A percentile compares a stretch with the other conserved stretches of the same genome.
Conservation (phyloP, 192 early-diverging fungal genomes). For the Coemansia sp. region DNA sequence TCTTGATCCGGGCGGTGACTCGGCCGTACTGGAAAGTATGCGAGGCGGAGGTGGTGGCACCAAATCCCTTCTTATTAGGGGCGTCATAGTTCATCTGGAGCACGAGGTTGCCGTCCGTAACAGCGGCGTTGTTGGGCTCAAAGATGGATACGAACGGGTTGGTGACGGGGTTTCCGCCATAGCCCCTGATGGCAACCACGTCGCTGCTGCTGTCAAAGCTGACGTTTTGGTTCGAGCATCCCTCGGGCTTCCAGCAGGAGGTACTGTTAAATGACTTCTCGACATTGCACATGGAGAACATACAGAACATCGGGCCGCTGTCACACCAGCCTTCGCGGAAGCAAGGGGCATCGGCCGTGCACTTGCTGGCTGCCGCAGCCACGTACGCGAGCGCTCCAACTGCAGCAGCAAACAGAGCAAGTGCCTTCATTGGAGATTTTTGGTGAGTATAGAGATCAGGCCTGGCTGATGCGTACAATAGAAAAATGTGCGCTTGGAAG, state of each 20-base stretch:
- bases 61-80: conserved; percentile 56
- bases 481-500: background rate
- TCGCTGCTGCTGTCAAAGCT: conserved; percentile 34
- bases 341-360: conserved; percentile 34
- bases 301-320: conserved; percentile 44
- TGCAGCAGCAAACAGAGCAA: conserved; percentile 15
- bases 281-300: conserved; percentile 41
- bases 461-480: background rate
- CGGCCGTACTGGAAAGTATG: conserved; percentile 59
- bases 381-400: conserved; percentile 13
- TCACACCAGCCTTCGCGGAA: conserved; percentile 51
- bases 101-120: conserved; percentile 37
- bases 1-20: conserved; percentile 62
- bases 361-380: conserved; percentile 20
- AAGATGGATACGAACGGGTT: conserved; percentile 49
- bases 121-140: conserved; percentile 38
- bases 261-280: conserved; percentile 40
- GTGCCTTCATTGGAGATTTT: conserved; percentile 11
- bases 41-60: conserved; percentile 47
- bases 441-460: background rate
- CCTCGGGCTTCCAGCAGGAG: conserved; percentile 48
- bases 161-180: conserved; percentile 31
- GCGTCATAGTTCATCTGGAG: conserved; percentile 40
- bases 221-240: conserved; percentile 32
- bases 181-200: conserved; percentile 19